A percentile compares a stretch with the other conserved stretches of the same genome.
These are phyloP conservation scores for Botrytis byssoidea DNA, from an alignment of 2,329 filamentous ascomycete genomes.

Conservation along the genomic window DNA sequence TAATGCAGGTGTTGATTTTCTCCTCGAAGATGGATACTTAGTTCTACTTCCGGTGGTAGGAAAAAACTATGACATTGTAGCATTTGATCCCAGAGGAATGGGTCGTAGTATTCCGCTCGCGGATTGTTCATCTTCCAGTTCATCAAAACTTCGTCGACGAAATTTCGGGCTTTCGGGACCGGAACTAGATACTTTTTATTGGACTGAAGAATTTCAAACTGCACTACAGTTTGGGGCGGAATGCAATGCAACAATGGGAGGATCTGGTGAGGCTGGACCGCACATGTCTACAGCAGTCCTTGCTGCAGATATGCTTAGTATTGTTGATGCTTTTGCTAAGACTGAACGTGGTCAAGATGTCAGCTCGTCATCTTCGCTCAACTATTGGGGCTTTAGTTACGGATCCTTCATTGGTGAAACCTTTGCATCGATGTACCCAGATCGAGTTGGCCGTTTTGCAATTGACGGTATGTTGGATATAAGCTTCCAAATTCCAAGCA, in stretches of 20 bases:
- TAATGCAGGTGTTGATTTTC: constrained; percentile 23
- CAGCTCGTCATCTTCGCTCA: constrained; percentile 35
- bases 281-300: constrained; percentile 36
- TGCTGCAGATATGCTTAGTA: constrained; percentile 38
- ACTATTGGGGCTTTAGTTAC: constrained; percentile 53
- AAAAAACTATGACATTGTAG: constrained; percentile 49
- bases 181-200: not conserved
- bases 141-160: not conserved
- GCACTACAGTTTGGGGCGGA: not conserved
- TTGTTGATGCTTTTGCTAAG: constrained; percentile 36
- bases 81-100: constrained; percentile 50
- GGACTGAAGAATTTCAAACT: not conserved
- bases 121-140: constrained; percentile 21
- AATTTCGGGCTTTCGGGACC: constrained; percentile 15
- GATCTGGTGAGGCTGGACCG: constrained; percentile 38
- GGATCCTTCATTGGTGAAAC: constrained; percentile 45
- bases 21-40: constrained; percentile 32
- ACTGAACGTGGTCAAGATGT: constrained; percentile 22
- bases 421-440: constrained; percentile 46
- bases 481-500: too few species aligned
- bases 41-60: constrained; percentile 45
- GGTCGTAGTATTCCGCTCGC: constrained; percentile 24
- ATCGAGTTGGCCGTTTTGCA: constrained; percentile 44
- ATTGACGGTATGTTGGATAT: constrained; percentile 25
- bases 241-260: not conserved